Base-by-base conservation (phyloP, 2,329 filamentous ascomycete genomes). In the Calycina herbarum region DNA sequence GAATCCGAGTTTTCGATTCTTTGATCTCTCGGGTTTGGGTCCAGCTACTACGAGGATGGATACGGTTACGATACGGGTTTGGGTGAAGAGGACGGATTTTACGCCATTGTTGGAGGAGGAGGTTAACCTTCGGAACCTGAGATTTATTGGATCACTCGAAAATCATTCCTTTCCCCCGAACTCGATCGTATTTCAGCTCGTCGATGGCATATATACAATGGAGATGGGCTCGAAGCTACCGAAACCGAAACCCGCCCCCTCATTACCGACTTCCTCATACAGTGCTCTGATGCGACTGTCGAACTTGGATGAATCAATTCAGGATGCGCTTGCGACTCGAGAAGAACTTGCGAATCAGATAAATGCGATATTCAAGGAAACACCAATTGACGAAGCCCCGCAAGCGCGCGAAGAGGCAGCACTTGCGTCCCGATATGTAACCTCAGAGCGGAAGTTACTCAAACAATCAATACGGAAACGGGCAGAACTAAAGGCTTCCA, bases 1-100 rank as follows among this genome's bases (percentile, higher is more conserved):
- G 84, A 97, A 97, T 76, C 95, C 95, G 69, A 93, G 90, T 72
- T 98, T 97, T 76, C 87, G 87, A 56, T 90, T 91, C 76, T 96
- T 97, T 76, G 90, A 96, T 68, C 83, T 97, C 5, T 84, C 85
- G 29, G 78, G 82, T 5, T 87, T 84, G 68, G 86, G 85, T 0
- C 85, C 90, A 0, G 76, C 79, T 2, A 82, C 93, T 27, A 89
- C 90, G 8, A 86, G 93, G 64, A 80, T 84, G 3, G 86, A 91
- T 61, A 80, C 81, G 17, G 74, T 96, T 27, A 87, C 82, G 0
- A 78, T 97, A 54, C 89, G 87, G 69, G 76, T 97, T 33, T 98
- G 93, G 93, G 86, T 88, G 72, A 86, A 77, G 75, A 82, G 76
- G 77, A 74, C 86, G 69, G 75, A 82, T 59, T 83, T 85, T 79